Evolutionary conservation across 169 alveolate genomes (phyloP).

Genomic region (Cryptosporidium sp.): DNA sequence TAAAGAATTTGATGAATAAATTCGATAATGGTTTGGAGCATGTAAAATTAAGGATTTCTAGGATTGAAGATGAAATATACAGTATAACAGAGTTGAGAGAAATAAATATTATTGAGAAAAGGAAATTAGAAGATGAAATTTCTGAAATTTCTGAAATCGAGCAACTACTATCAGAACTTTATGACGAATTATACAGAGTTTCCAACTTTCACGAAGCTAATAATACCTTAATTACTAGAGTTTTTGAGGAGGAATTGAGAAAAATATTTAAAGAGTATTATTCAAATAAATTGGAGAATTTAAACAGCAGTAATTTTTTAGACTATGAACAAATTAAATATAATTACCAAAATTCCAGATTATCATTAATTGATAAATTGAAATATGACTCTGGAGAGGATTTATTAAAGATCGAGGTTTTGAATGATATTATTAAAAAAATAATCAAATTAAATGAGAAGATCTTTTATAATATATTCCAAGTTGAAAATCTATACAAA

Average conservation of each 20-base stretch:
- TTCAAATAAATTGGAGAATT: background rate
- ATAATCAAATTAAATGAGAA: background rate
- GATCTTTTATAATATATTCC: background rate
- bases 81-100: background rate
- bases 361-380: background rate
- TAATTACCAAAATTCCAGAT: background rate
- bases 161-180: background rate
- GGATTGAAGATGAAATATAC: constrained; percentile 34
- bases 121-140: constrained; percentile 8
- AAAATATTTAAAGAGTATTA: background rate
- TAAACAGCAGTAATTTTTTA: background rate
- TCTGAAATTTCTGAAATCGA: background rate
- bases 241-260: background rate
- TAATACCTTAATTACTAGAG: background rate
- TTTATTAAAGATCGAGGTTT: background rate
- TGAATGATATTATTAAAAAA: background rate
- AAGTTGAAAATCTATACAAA: background rate
- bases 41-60: constrained; percentile 9
- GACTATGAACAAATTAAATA: background rate
- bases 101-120: background rate
- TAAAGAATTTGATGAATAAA: constrained; percentile 14
- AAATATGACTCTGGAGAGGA: background rate
- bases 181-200: constrained; percentile 6
- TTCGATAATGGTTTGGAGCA: constrained; percentile 47
- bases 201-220: constrained; percentile 28